Evolutionary conservation across 1,284 basidiomycete species (phyloP).

Genomic region (Melampsora americana): DNA sequence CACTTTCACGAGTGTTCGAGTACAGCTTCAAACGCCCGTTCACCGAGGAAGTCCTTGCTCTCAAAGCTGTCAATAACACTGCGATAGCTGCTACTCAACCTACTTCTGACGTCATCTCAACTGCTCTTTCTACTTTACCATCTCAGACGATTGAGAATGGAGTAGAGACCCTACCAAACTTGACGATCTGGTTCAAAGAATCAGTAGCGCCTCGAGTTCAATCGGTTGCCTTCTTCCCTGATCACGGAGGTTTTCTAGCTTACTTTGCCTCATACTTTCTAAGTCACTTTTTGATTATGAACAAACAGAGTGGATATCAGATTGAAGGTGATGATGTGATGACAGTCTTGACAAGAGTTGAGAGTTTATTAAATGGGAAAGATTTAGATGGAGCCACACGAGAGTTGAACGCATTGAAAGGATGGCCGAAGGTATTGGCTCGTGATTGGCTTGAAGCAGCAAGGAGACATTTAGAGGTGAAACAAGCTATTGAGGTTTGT

Average conservation of each 20-base stretch:
- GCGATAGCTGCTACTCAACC: constrained; percentile 69
- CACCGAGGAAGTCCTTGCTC: constrained; percentile 79
- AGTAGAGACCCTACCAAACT: constrained; percentile 81
- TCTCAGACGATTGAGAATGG: constrained; percentile 59
- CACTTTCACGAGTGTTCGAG: constrained; percentile 55
- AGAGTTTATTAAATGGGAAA: constrained; percentile 83
- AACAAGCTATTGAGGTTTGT: constrained; percentile 82
- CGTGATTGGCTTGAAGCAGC: constrained; percentile 91
- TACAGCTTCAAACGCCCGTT: constrained; percentile 69
- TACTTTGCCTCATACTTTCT: constrained; percentile 78
- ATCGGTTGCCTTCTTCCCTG: constrained; percentile 84
- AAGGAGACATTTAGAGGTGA: constrained; percentile 79
- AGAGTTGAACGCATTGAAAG: constrained; percentile 84
- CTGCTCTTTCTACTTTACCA: constrained; percentile 24
- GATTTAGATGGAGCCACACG: constrained; percentile 85
- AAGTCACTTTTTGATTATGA: constrained; percentile 72
- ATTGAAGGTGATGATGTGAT: constrained; percentile 78
- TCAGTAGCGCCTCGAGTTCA: constrained; percentile 80
- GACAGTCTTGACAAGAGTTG: constrained; percentile 81
- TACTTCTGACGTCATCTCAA: constrained; percentile 54
- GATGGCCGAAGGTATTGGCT: constrained; percentile 73
- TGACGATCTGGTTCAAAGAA: constrained; percentile 82
- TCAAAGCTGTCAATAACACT: constrained; percentile 66
- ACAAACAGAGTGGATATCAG: constrained; percentile 63
- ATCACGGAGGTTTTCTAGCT: constrained; percentile 79